Conservation (phyloP, 176 grass and related monocot genomes). For the Cenchrus fungigraminus region DNA sequence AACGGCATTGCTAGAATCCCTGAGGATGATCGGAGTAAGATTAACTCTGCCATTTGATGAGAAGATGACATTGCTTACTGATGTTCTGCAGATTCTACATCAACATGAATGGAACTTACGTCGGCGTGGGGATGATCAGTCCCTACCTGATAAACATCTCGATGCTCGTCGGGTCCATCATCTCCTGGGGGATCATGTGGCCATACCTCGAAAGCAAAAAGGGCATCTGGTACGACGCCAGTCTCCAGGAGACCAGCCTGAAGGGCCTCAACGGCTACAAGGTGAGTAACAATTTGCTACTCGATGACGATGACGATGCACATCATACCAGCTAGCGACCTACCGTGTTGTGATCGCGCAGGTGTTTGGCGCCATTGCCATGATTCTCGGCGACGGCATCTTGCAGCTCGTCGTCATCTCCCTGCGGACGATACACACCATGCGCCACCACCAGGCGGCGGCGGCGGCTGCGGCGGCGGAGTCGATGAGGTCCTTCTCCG, state of each 20-base stretch:
- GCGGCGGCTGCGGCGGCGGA: conserved; percentile 41
- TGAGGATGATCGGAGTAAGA: neutral
- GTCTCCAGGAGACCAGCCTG: conserved; percentile 58
- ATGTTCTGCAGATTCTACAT: conserved; percentile 68
- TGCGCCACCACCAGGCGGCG: conserved; percentile 41
- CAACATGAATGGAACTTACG: conserved; percentile 59
- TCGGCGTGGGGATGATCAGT: conserved; percentile 83
- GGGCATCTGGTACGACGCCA: conserved; percentile 62
- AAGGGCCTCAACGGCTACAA: conserved; percentile 76
- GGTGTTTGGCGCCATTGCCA: conserved; percentile 62
- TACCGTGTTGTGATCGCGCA: neutral
- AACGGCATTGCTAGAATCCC: no score
- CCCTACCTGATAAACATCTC: conserved; percentile 81
- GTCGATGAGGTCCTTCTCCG: conserved; percentile 49
- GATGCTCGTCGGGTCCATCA: conserved; percentile 61
- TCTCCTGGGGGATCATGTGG: conserved; percentile 81
- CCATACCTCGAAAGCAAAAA: conserved; percentile 63
- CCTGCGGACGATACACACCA: conserved; percentile 51
- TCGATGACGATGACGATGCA: no score
- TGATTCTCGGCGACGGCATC: conserved; percentile 76
- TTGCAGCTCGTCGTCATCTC: conserved; percentile 67
- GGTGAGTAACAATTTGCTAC: conserved; percentile 1
- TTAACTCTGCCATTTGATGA: neutral
- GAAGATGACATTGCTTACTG: neutral
- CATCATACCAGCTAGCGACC: no score